Base-by-base conservation (phyloP, 345 rosid genomes). In the Balakata baccata region DNA sequence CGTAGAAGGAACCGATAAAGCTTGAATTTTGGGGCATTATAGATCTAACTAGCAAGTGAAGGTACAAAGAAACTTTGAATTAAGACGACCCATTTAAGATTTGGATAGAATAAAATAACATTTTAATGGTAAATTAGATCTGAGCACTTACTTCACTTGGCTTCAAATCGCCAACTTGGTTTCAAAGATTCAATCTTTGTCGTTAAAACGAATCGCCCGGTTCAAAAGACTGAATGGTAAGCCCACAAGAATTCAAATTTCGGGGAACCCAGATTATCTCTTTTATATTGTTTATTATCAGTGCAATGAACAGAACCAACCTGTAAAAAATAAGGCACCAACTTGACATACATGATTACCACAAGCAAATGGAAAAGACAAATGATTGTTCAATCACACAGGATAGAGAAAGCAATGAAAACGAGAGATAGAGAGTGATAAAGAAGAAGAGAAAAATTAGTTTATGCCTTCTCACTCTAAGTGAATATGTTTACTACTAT, bases 121-220 rank as follows among this genome's bases (percentile, higher is more conserved):
- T 75, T 72, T 56, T 45, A 46, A 79, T 47, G 69, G 41, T 29
- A 78, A 88, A 83, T 83, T 81, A 88, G 96, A 92, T 88, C 92
- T 86, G 89, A 73, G 84, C 85, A 81, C 96, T 85, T 77, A 90
- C 81, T 66, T 77, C 47, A 56, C 88, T 74, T 70, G 73, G 83
- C 85, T 84, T 80, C 70, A 77, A 81, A 66, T 69, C 86, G 70
- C 65, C 68, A 74, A 69, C 59, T 69, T 69, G 64, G 77, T 70
- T 64, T 66, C 53, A 75, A 63, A 75, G 81, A 78, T 81, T 79
- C 73, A 52, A 78, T 59, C 52, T 67, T 49, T 50, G 11, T 57
- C 74, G 49, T 41, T 61, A 23, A 74, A 84, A 74, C 68, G 53
- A 78, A 83, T 54, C 25, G 65, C 67, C 78, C 82, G 79, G 72